Evolutionary conservation across 495 filamentous ascomycete genomes (phyloP).

Genomic region (Umbilicaria muhlenbergii): DNA sequence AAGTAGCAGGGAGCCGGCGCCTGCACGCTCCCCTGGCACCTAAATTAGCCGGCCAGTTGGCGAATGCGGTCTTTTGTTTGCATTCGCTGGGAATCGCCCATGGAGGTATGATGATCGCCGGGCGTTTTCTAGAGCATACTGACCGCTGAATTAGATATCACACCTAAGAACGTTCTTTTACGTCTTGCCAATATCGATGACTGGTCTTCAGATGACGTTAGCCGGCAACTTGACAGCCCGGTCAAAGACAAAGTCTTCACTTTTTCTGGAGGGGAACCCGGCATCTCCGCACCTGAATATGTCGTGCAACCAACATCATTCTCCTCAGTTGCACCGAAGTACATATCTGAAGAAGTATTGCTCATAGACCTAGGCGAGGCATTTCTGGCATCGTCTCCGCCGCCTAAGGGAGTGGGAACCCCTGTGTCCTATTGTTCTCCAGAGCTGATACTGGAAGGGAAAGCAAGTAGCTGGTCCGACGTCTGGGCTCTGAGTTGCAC

Average conservation of each 20-base stretch:
- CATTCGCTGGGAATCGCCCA: no score
- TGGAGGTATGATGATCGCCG: no score
- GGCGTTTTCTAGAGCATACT: no score
- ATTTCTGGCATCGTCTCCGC: conserved; percentile 10
- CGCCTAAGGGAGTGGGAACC: conserved; percentile 12
- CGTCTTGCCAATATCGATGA: conserved; percentile 21
- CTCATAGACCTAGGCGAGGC: conserved; percentile 26
- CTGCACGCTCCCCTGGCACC: no score
- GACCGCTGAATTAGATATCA: conserved; percentile 22
- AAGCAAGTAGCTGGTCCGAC: conserved; percentile 15
- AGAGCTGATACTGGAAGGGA: conserved; percentile 20
- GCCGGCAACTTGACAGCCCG: no score
- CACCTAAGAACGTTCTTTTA: conserved; percentile 18
- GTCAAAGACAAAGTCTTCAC: no score
- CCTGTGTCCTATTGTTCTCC: conserved; percentile 17
- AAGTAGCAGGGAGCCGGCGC: no score
- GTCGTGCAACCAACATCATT: conserved; percentile 18
- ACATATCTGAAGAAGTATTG: not conserved
- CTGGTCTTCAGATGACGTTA: conserved; percentile 7
- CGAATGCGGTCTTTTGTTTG: no score
- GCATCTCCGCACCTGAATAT: conserved; percentile 9
- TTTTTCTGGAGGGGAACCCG: not conserved
- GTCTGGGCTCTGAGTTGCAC: conserved; percentile 24
- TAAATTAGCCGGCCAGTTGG: no score
- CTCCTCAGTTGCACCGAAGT: not conserved